Percentiles rank a stretch among this genome's conserved stretches.
These are phyloP conservation scores for Eucalyptus tenuipes DNA, from an alignment of 345 rosid genomes.

Conservation along the genomic window DNA sequence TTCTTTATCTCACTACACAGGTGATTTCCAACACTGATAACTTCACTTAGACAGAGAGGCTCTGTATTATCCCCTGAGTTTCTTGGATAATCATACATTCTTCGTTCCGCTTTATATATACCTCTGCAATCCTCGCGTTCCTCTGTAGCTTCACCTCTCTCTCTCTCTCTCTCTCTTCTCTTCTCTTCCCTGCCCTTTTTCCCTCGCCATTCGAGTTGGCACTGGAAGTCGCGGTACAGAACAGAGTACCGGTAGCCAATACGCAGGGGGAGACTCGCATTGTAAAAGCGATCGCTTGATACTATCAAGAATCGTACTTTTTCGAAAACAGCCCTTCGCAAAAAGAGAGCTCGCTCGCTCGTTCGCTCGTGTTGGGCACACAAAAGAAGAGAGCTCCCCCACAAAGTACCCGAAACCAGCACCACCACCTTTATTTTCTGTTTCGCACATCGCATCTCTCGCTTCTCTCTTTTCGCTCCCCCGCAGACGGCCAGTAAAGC, in stretches of 20 bases:
- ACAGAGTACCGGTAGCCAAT: background rate
- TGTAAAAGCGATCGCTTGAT: background rate
- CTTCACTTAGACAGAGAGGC: background rate
- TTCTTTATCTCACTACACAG: background rate
- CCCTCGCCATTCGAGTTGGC: background rate
- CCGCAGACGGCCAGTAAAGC: no score
- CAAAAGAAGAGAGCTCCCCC: background rate
- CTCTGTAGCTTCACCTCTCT: background rate
- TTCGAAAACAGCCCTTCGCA: background rate
- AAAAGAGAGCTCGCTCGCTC: background rate
- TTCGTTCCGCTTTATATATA: background rate
- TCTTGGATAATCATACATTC: background rate
- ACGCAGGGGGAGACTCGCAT: background rate
- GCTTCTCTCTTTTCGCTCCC: background rate
- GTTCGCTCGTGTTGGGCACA: background rate
- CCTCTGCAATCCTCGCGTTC: background rate
- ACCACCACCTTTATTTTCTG: background rate
- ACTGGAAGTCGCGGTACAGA: background rate
- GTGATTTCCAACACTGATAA: background rate
- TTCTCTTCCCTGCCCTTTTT: background rate
- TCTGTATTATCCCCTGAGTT: background rate
- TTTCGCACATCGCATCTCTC: background rate
- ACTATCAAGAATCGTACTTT: background rate
- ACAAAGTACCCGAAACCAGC: background rate
- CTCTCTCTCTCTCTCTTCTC: background rate